Evolutionary conservation across 495 filamentous ascomycete genomes (phyloP).

Genomic region (Talaromyces ruber): DNA sequence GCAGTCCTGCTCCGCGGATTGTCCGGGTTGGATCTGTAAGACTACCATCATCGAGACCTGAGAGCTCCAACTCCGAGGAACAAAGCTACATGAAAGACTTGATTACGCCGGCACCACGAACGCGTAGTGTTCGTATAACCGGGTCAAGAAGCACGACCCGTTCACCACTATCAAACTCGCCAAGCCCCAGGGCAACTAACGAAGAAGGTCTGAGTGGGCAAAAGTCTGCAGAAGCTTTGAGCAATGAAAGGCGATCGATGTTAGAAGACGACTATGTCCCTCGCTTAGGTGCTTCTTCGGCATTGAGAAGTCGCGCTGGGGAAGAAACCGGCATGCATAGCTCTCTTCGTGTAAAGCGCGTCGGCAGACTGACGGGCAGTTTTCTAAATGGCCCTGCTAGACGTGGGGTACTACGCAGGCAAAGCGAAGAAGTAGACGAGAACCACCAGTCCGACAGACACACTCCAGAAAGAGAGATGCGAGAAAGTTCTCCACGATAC

Average conservation of each 20-base stretch:
- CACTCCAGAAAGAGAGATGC: constrained; percentile 8
- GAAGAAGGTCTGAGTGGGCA: constrained; percentile 26
- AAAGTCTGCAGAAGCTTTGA: constrained; percentile 31
- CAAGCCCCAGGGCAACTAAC: constrained; percentile 26
- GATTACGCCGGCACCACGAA: constrained; percentile 58
- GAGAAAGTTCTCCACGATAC: neutral
- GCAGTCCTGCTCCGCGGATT: constrained; percentile 40
- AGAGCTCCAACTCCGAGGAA: constrained; percentile 21
- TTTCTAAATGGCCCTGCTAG: constrained; percentile 70
- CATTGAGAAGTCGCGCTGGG: constrained; percentile 34
- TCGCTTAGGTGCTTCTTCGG: constrained; percentile 42
- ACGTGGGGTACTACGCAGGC: constrained; percentile 56
- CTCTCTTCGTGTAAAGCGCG: constrained; percentile 64
- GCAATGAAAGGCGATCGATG: constrained; percentile 33
- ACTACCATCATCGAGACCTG: constrained; percentile 21
- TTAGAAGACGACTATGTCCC: constrained; percentile 36
- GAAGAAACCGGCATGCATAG: constrained; percentile 55
- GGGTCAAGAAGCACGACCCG: constrained; percentile 23
- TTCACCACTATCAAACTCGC: constrained; percentile 33
- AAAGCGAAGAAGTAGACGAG: constrained; percentile 63
- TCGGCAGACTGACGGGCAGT: constrained; percentile 60
- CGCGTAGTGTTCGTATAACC: constrained; percentile 54
- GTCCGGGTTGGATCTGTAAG: constrained; percentile 50
- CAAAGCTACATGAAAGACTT: constrained; percentile 36
- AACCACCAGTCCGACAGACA: constrained; percentile 11